These are phyloP conservation scores for Saccharomyces hybrid DNA, from an alignment of 1,139 yeast genomes.

Conservation along the genomic window DNA sequence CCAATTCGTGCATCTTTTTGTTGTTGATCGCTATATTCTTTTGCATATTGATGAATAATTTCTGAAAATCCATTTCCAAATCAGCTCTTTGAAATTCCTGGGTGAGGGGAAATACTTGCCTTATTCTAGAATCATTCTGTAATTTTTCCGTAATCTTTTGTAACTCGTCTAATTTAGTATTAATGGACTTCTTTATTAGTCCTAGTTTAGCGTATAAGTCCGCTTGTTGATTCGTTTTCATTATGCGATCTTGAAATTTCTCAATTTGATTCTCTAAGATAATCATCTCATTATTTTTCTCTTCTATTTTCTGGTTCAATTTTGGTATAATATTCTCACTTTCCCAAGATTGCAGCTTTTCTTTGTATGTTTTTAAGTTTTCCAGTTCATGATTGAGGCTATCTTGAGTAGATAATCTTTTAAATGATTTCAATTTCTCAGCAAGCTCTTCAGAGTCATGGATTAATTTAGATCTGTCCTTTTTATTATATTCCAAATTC, in stretches of 20 bases:
- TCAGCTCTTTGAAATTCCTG: conserved; percentile 6
- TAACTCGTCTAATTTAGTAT: conserved; percentile 12
- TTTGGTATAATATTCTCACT: conserved; percentile 31
- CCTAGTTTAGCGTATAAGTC: conserved; percentile 48
- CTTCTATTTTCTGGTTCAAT: conserved; percentile 35
- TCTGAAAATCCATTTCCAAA: conserved; percentile 20
- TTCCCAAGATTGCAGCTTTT: conserved; percentile 33
- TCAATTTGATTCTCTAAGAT: conserved; percentile 50
- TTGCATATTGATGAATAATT: conserved; percentile 16
- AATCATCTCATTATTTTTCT: conserved; percentile 36
- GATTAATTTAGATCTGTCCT: conserved; percentile 28
- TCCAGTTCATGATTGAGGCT: conserved; percentile 16
- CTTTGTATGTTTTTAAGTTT: conserved; percentile 10
- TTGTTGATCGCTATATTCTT: conserved; percentile 15
- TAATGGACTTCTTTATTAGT: conserved; percentile 31
- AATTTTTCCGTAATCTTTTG: conserved; percentile 13
- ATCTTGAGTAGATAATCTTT: conserved; percentile 8
- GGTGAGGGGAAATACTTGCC: conserved; percentile 1
- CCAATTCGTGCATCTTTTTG: conserved; percentile 10
- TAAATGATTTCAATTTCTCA: conserved; percentile 7
- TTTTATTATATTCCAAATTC: conserved; percentile 19
- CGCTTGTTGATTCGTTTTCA: conserved; percentile 48
- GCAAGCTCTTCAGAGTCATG: conserved; percentile 28
- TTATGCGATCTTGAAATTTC: conserved; percentile 42
- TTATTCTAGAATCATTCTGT: conserved; percentile 8